Conservation (phyloP, 2,329 filamentous ascomycete species). For the Nigrospora sphaerica region DNA sequence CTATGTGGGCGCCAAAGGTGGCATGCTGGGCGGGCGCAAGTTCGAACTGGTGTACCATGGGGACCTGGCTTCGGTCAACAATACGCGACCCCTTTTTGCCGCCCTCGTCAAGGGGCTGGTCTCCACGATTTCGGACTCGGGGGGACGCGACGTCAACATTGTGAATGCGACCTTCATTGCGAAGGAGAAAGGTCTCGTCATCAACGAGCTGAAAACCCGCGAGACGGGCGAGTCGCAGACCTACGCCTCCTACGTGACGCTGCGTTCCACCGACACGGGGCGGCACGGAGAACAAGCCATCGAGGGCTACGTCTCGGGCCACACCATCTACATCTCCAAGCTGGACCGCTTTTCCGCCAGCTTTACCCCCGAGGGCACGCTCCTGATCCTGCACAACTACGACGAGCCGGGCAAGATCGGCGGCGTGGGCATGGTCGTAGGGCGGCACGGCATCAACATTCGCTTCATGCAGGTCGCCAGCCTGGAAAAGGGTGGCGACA, state of each 20-base stretch:
- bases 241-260: constrained; percentile 65
- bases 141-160: constrained; percentile 68
- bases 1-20: constrained; percentile 39
- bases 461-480: constrained; percentile 69
- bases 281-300: constrained; percentile 33
- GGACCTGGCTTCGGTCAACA: constrained; percentile 61
- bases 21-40: constrained; percentile 51
- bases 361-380: constrained; percentile 65
- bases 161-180: constrained; percentile 74
- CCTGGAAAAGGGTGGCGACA: constrained; percentile 22
- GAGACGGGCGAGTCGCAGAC: constrained; percentile 50
- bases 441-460: constrained; percentile 68
- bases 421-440: constrained; percentile 64
- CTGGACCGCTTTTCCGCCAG: constrained; percentile 67
- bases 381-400: constrained; percentile 76
- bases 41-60: constrained; percentile 77
- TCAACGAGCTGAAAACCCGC: constrained; percentile 65
- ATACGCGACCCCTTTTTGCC: constrained; percentile 72
- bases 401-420: constrained; percentile 80
- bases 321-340: constrained; percentile 61
- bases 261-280: constrained; percentile 42
- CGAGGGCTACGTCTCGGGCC: constrained; percentile 60
- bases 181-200: constrained; percentile 68
- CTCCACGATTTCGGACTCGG: constrained; percentile 58
- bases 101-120: constrained; percentile 73